Base-by-base conservation (phyloP, 371 early-diverging fungal genomes). In the Mucor lusitanicus region DNA sequence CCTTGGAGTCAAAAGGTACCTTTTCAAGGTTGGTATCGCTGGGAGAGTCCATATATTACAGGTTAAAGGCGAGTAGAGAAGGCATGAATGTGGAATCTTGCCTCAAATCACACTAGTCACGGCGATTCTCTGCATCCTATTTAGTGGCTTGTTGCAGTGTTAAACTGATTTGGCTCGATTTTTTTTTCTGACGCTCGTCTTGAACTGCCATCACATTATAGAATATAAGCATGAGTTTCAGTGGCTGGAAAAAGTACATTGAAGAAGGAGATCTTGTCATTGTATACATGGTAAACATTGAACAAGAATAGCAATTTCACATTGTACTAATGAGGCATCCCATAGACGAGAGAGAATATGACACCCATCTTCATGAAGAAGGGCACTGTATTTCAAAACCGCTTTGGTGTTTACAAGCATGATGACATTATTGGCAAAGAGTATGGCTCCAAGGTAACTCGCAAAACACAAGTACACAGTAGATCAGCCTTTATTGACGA, bases 371-470 rank as follows among this genome's bases (percentile, higher is more conserved):
- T 70, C 2, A 79, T 96, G 5, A 79, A 83, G 64, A 64, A 79
- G 8, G 92, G 86, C 46, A 79, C 76, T 17, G 70, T 80, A 32
- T 87, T 86, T 69, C 88, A 90, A 74, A 93, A 92, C 79, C 85
- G 87, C 57, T 93, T 85, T 71, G 97, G 96, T 56, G 64, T 67
- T 46, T 96, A 90, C 66, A 80, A 79, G 27, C 96, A 95, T 74
- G 75, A 88, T 35, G 87, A 91, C 60, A 92, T 97, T 85, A 90
- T 96, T 61, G 96, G 97, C 15, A 88, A 90, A 63, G 84, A 87
- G 59, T 96, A 86, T 75, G 97, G 98, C 8, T 85, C 88, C 19
- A 94, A 91, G 81, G 90, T 91, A 72, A 58, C 39, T 59, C n/a
- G 17, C 44, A 28, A 2, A 30, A 13, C 6, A 1, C 19, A 30